phyloP scores from a whole-genome alignment of 2,329 filamentous ascomycete species.

The Talaromyces sp. region DNA sequence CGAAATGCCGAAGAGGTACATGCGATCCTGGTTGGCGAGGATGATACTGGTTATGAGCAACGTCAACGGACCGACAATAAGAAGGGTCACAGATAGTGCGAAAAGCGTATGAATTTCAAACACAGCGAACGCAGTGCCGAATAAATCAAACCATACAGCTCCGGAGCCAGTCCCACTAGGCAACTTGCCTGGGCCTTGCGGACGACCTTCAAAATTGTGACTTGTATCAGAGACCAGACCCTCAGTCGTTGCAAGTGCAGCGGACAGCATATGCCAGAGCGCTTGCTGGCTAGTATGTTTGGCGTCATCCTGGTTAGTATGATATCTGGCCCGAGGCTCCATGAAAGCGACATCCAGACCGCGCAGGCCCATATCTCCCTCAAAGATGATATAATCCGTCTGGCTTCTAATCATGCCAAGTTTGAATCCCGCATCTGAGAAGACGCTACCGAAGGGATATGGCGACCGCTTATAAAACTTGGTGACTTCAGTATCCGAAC shows the following conservation, averaged over 20 bases:
- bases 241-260: slow-evolving; percentile 70
- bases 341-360: slow-evolving; percentile 93
- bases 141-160: slow-evolving; percentile 92
- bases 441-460: slow-evolving; percentile 78
- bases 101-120: slow-evolving; percentile 81
- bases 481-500: slow-evolving; percentile 82
- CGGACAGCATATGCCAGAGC: slow-evolving; percentile 94
- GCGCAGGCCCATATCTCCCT: slow-evolving; percentile 71
- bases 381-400: slow-evolving; percentile 86
- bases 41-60: slow-evolving; percentile 67
- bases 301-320: slow-evolving; percentile 84
- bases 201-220: slow-evolving; percentile 61
- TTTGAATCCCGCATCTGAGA: slow-evolving; percentile 81
- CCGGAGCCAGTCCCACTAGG: slow-evolving; percentile 63
- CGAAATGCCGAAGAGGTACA: slow-evolving; percentile 77
- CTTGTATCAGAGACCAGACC: slow-evolving; percentile 67
- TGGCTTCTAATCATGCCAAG: slow-evolving; percentile 73
- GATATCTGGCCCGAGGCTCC: slow-evolving; percentile 79
- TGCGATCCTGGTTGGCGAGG: slow-evolving; percentile 70
- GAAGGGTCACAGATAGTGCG: slow-evolving; percentile 77
- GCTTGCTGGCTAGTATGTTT: slow-evolving; percentile 65
- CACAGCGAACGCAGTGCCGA: slow-evolving; percentile 73
- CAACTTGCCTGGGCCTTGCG: slow-evolving; percentile 58
- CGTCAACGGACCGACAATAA: slow-evolving; percentile 73
- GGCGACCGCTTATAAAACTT: slow-evolving; percentile 67